These are phyloP conservation scores for Bjerkandera adusta DNA, from an alignment of 1,284 basidiomycete genomes.

Conservation along the genomic window DNA sequence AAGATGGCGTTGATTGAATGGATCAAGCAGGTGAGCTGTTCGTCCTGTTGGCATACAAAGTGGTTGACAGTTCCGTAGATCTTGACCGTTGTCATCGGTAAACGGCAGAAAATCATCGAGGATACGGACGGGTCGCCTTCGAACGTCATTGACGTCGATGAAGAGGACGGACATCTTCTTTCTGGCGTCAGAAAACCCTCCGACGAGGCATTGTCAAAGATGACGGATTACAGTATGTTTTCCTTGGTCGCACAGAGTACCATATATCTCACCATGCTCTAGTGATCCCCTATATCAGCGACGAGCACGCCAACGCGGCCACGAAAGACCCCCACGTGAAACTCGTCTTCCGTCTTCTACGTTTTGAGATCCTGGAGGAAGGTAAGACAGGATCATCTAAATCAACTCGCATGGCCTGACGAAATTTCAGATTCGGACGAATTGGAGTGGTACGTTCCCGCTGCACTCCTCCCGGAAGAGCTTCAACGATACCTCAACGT, in stretches of 20 bases:
- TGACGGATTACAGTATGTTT: constrained; percentile 73
- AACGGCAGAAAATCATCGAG: constrained; percentile 69
- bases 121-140: constrained; percentile 55
- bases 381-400: constrained; percentile 36
- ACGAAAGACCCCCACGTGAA: constrained; percentile 78
- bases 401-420: background rate
- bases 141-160: constrained; percentile 34
- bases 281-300: constrained; percentile 75
- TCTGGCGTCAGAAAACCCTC: constrained; percentile 52
- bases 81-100: constrained; percentile 61
- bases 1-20: constrained; percentile 71
- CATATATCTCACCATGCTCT: constrained; percentile 8
- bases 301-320: constrained; percentile 74
- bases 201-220: constrained; percentile 66
- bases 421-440: constrained; percentile 56
- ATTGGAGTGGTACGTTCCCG: constrained; percentile 79
- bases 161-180: constrained; percentile 46
- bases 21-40: constrained; percentile 68
- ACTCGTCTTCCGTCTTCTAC: constrained; percentile 74
- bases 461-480: constrained; percentile 58
- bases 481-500: constrained; percentile 64
- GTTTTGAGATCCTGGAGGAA: constrained; percentile 61
- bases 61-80: constrained; percentile 44
- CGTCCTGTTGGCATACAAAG: background rate
- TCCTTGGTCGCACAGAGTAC: background rate